These are phyloP conservation scores for Solanum tarijense DNA, from an alignment of 257 asterid genomes.

Conservation along the genomic window DNA sequence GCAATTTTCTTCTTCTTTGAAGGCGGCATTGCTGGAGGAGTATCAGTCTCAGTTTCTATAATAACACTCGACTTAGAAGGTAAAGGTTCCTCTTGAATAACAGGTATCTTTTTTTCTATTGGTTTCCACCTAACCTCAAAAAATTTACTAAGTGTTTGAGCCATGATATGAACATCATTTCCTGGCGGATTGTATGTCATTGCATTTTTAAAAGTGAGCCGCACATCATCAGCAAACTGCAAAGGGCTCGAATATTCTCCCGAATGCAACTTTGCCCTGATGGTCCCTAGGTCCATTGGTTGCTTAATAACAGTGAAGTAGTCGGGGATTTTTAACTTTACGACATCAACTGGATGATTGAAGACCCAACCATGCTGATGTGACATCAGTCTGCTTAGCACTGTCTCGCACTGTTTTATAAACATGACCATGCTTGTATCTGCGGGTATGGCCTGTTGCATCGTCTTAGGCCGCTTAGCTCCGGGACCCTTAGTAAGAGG, in stretches of 20 bases:
- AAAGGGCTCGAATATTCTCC: constrained; percentile 44
- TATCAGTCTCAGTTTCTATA: constrained; percentile 52
- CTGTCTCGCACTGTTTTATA: constrained; percentile 60
- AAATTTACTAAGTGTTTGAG: constrained; percentile 34
- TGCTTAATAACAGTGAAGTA: constrained; percentile 61
- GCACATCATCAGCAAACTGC: constrained; percentile 67
- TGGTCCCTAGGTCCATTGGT: constrained; percentile 93
- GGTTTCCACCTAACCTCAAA: constrained; percentile 79
- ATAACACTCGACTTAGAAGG: constrained; percentile 33
- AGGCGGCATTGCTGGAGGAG: constrained; percentile 42
- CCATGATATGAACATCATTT: constrained; percentile 61
- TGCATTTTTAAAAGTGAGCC: constrained; percentile 83
- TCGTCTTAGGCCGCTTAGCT: constrained; percentile 23
- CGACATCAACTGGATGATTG: constrained; percentile 66
- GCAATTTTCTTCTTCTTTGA: constrained; percentile 36
- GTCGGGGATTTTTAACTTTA: constrained; percentile 56
- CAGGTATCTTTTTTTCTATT: constrained; percentile 30
- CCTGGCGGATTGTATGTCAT: constrained; percentile 79
- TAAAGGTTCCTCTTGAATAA: constrained; percentile 3
- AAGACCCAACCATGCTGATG: constrained; percentile 60
- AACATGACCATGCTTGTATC: constrained; percentile 31
- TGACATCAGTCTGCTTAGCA: constrained; percentile 41
- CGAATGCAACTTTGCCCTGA: constrained; percentile 40
- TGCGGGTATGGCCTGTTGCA: constrained; percentile 20
- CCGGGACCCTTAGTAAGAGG: constrained; percentile 46